Evolutionary conservation across 2,329 filamentous ascomycete genomes (phyloP).

Genomic region (Monosporascus sp.): DNA sequence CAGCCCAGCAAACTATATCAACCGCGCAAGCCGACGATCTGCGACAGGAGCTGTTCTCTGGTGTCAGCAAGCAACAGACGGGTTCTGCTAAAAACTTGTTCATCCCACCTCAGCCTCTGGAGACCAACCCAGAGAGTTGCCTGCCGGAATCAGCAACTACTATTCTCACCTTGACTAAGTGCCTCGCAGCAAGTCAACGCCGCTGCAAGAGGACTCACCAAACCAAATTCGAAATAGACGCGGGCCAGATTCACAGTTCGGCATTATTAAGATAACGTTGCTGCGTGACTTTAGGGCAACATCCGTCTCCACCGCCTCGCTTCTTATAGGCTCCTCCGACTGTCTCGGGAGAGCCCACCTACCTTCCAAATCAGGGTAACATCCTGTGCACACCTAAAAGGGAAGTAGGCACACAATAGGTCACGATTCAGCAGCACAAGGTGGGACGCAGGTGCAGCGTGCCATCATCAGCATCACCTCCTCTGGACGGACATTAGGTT

Average conservation of each 20-base stretch:
- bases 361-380: conserved; percentile 28
- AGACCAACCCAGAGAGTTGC: neutral
- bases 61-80: no score
- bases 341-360: conserved; percentile 19
- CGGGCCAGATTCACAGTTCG: conserved; percentile 1
- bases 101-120: neutral
- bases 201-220: neutral
- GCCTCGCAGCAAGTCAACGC: conserved; percentile 6
- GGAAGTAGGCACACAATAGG: conserved; percentile 6
- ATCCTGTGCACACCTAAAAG: conserved; percentile 16
- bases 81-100: no score
- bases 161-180: conserved; percentile 7
- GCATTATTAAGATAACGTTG: neutral
- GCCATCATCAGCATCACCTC: neutral
- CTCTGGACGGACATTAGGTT: neutral
- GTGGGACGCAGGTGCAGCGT: conserved; percentile 6
- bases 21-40: no score
- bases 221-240: neutral
- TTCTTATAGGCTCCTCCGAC: conserved; percentile 22
- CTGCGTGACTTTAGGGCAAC: neutral
- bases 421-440: conserved; percentile 11
- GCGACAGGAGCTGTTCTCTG: no score
- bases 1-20: neutral
- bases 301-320: conserved; percentile 6
- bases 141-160: conserved; percentile 3